phyloP scores from a whole-genome alignment of 148 eudicot species.

The Polygonum maritimum region DNA sequence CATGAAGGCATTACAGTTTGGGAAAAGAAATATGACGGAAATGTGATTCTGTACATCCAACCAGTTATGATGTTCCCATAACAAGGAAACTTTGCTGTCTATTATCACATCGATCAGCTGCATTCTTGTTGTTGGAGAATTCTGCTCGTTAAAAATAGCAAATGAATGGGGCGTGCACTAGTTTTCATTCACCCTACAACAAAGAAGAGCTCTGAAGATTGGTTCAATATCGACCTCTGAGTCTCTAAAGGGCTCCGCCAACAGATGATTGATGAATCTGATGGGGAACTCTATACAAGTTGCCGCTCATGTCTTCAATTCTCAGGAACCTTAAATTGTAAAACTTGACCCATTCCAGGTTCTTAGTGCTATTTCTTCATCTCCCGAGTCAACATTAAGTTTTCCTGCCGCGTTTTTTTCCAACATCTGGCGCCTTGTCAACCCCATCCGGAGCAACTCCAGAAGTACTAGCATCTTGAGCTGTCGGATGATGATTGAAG shows the following conservation, averaged over 20 bases:
- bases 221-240: background rate
- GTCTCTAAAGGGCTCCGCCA: background rate
- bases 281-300: background rate
- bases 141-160: background rate
- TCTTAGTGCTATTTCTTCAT: background rate
- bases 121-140: background rate
- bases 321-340: background rate
- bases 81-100: background rate
- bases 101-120: background rate
- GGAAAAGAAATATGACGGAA: too few species aligned
- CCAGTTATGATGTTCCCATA: background rate
- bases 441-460: conserved; percentile 13
- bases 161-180: background rate
- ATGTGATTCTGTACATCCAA: background rate
- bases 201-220: background rate
- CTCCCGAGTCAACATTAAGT: background rate
- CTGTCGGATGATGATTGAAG: conserved; percentile 36
- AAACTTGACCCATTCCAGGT: background rate
- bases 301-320: background rate
- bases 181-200: background rate
- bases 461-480: conserved; percentile 16
- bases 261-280: background rate
- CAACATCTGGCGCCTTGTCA: background rate
- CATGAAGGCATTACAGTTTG: background rate
- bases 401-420: background rate